These are phyloP conservation scores for Diaporthe batatas DNA, from an alignment of 2,329 filamentous ascomycete species.

Conservation along the genomic window DNA sequence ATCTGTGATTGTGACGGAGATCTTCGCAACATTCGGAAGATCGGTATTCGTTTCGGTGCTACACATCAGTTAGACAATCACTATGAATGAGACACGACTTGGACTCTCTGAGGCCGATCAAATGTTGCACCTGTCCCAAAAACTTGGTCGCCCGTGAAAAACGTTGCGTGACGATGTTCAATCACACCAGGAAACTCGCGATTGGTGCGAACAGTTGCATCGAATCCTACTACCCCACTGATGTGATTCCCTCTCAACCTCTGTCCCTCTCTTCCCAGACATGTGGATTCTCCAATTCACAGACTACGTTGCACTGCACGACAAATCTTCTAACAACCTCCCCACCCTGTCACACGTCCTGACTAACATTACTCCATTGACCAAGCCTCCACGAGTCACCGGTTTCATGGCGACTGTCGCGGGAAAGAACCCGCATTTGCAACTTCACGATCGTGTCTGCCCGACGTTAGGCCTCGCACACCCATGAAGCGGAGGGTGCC, in stretches of 20 bases:
- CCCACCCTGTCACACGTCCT: not conserved
- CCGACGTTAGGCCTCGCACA: not conserved
- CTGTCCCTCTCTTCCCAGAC: constrained; percentile 1
- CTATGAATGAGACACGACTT: constrained; percentile 28
- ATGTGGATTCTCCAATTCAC: not conserved
- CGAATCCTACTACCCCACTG: constrained; percentile 5
- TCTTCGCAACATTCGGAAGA: constrained; percentile 40
- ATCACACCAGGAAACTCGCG: not conserved
- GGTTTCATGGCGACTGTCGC: not conserved
- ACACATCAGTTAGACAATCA: constrained; percentile 29
- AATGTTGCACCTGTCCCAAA: not conserved
- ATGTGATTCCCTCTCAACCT: not conserved
- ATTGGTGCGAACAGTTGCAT: constrained; percentile 28
- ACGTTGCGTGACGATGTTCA: not conserved
- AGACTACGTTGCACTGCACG: constrained; percentile 14
- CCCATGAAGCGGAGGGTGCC: not conserved
- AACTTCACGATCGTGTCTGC: constrained; percentile 4
- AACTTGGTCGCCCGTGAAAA: not conserved
- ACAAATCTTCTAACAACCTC: constrained; percentile 6
- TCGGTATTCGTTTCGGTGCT: not conserved
- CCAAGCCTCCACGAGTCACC: not conserved
- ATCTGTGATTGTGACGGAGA: constrained; percentile 16
- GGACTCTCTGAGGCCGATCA: constrained; percentile 21
- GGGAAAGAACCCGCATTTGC: not conserved
- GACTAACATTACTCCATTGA: not conserved